phyloP scores from a whole-genome alignment of 768 basidiomycete species.

The Trametes cubensis region DNA sequence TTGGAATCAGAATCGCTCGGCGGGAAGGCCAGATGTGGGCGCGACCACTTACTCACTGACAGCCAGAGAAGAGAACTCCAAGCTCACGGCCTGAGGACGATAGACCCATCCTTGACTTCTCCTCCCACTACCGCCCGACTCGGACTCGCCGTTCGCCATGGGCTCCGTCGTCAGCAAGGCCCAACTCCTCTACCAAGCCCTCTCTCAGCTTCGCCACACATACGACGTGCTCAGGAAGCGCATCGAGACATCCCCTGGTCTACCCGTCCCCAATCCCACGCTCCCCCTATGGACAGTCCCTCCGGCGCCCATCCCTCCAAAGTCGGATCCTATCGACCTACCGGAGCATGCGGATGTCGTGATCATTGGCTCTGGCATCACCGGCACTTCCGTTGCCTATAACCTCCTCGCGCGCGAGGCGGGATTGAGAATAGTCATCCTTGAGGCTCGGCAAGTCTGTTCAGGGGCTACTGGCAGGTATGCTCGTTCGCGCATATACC shows the following conservation, averaged over 20 bases:
- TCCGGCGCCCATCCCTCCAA: conserved; percentile 46
- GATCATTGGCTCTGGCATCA: conserved; percentile 78
- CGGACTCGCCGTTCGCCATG: conserved; percentile 17
- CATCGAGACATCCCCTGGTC: conserved; percentile 47
- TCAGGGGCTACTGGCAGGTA: conserved; percentile 76
- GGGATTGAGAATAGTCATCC: conserved; percentile 58
- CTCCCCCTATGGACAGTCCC: conserved; percentile 68
- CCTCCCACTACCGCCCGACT: neutral
- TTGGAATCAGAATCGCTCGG: no score
- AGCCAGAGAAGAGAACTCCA: no score
- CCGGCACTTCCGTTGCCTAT: conserved; percentile 63
- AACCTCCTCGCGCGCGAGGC: conserved; percentile 47
- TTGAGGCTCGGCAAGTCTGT: conserved; percentile 80
- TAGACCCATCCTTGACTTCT: neutral
- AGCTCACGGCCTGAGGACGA: neutral
- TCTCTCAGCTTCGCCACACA: conserved; percentile 22
- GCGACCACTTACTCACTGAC: no score
- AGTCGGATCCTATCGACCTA: conserved; percentile 27
- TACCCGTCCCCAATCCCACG: conserved; percentile 59
- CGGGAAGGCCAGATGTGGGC: no score
- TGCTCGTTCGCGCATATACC: neutral
- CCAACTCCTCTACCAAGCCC: conserved; percentile 26
- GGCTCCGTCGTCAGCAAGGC: conserved; percentile 29
- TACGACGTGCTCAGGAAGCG: conserved; percentile 38
- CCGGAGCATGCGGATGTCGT: conserved; percentile 65